Percentiles rank a stretch among this genome's conserved stretches.
Evolutionary conservation across 345 rosid genomes (phyloP).

Genomic region (Triadica sebifera): DNA sequence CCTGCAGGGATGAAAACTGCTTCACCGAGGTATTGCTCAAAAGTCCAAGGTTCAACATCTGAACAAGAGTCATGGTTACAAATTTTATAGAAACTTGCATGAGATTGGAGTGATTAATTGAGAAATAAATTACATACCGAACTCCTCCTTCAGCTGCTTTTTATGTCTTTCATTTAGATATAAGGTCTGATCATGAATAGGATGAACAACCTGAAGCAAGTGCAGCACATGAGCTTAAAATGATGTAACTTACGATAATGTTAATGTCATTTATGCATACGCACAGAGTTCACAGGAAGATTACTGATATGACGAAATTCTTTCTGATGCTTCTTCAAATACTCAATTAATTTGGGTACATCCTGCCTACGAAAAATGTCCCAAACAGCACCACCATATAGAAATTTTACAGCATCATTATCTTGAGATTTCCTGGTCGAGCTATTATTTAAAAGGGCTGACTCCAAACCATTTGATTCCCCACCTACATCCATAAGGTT

Average conservation of each 20-base stretch:
- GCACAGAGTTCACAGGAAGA: constrained; percentile 43
- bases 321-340: constrained; percentile 39
- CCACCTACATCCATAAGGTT: background rate
- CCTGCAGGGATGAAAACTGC: constrained; percentile 64
- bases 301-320: constrained; percentile 38
- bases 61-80: constrained; percentile 11
- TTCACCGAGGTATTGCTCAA: constrained; percentile 57
- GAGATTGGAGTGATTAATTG: background rate
- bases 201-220: constrained; percentile 49
- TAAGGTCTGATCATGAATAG: constrained; percentile 57
- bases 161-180: constrained; percentile 52
- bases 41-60: constrained; percentile 64
- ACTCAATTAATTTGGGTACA: constrained; percentile 48
- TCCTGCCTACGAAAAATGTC: constrained; percentile 61
- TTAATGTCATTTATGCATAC: constrained; percentile 21
- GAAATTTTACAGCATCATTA: constrained; percentile 12
- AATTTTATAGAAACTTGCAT: constrained; percentile 1
- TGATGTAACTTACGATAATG: background rate
- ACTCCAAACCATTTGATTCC: constrained; percentile 2
- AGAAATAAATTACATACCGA: constrained; percentile 32
- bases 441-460: background rate
- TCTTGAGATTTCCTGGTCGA: constrained; percentile 16
- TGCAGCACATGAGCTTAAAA: constrained; percentile 12
- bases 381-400: constrained; percentile 55
- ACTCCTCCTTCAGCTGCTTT: constrained; percentile 59